A percentile compares a stretch with the other conserved stretches of the same genome.
Conservation (phyloP, 441 rosid species). For the Flueggea neowawraea region DNA sequence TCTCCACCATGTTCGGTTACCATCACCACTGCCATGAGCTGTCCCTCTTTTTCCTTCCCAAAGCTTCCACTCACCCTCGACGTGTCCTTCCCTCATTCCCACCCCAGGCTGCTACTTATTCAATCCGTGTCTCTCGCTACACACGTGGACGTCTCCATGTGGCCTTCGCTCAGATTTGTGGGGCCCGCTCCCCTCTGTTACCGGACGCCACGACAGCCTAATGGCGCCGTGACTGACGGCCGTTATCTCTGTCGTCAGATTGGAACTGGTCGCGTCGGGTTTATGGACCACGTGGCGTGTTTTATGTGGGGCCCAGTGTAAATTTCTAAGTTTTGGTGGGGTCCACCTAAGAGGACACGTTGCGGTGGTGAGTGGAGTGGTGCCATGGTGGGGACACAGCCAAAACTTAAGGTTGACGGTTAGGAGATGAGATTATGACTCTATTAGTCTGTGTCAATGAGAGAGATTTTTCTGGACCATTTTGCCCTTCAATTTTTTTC, state of each 20-base stretch:
- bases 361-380: too few relatives aligned
- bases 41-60: conserved; percentile 22
- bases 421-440: background rate
- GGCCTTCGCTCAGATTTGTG: too few relatives aligned
- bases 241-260: background rate
- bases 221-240: conserved; percentile 27
- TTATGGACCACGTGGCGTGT: conserved; percentile 12
- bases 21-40: conserved; percentile 12
- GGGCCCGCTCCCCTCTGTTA: conserved; percentile 21
- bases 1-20: too few relatives aligned
- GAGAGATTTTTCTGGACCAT: too few relatives aligned
- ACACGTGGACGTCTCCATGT: conserved; percentile 24
- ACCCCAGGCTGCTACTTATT: conserved; percentile 12
- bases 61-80: conserved; percentile 12
- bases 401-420: too few relatives aligned
- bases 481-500: too few relatives aligned
- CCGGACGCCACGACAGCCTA: conserved; percentile 44
- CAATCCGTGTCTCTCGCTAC: background rate
- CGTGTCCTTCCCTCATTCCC: conserved; percentile 16
- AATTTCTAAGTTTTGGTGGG: conserved; percentile 3
- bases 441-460: too few relatives aligned
- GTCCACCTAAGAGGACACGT: background rate
- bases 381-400: too few relatives aligned
- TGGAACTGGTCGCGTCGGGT: too few relatives aligned
- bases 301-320: background rate